Conservation (phyloP, 1,284 basidiomycete genomes). For the Sphaerobolus stellatus region DNA sequence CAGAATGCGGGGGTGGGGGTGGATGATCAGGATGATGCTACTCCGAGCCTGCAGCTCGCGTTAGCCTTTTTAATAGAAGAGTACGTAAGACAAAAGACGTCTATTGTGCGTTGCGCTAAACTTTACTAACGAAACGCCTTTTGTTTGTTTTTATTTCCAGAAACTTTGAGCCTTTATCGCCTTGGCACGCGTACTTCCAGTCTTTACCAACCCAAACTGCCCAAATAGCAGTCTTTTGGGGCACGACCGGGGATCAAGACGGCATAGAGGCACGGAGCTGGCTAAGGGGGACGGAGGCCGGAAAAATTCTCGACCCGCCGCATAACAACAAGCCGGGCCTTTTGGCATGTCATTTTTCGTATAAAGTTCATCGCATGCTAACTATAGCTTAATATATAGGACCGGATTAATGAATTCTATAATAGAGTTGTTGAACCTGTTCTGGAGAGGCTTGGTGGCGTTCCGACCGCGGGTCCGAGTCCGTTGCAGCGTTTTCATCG, state of each 20-base stretch:
- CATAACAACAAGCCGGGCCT: slow-evolving; percentile 3
- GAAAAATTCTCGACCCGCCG: slow-evolving; percentile 25
- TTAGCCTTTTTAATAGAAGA: slow-evolving; percentile 65
- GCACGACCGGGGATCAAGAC: slow-evolving; percentile 30
- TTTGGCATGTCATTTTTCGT: slow-evolving; percentile 1
- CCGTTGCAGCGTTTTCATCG: slow-evolving; percentile 58
- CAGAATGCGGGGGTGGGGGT: too few relatives aligned
- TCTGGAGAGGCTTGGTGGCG: slow-evolving; percentile 26
- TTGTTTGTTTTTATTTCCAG: slow-evolving; percentile 26
- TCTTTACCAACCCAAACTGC: slow-evolving; percentile 55
- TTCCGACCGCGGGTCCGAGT: slow-evolving; percentile 21
- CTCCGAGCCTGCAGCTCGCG: slow-evolving; percentile 59
- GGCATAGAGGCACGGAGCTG: slow-evolving; percentile 40
- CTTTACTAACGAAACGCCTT: slow-evolving; percentile 1
- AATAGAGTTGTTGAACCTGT: slow-evolving; percentile 38
- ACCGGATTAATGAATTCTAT: slow-evolving; percentile 52
- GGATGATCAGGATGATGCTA: slow-evolving; percentile 56
- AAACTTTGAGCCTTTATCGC: slow-evolving; percentile 44
- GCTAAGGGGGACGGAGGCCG: slow-evolving; percentile 49
- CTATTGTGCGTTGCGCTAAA: not conserved
- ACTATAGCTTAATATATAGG: too few relatives aligned
- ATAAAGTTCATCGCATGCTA: not conserved
- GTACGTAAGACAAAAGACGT: slow-evolving; percentile 10
- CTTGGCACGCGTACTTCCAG: slow-evolving; percentile 68
- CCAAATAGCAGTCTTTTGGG: slow-evolving; percentile 69